phyloP scores from a whole-genome alignment of 805 yeast genomes.

The Kluyveromyces nonfermentans region DNA sequence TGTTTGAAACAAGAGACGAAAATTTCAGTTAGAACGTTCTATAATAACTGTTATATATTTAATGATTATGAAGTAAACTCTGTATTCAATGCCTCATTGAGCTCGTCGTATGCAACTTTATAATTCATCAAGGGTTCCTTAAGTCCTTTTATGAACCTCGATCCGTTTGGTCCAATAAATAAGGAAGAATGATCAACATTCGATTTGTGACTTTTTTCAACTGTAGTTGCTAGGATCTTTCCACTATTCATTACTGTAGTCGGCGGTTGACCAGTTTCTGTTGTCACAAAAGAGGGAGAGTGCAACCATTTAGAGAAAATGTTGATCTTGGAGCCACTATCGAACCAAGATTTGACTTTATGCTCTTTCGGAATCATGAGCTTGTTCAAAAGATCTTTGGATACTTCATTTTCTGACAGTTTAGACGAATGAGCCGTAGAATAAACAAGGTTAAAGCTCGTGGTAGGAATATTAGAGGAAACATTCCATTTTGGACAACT shows the following conservation, averaged over 20 bases:
- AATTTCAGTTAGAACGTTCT: conserved; percentile 9
- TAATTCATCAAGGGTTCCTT: conserved; percentile 13
- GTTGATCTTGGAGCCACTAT: background rate
- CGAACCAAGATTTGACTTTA: conserved; percentile 3
- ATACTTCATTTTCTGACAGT: background rate
- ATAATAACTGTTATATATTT: background rate
- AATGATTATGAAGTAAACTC: conserved; percentile 14
- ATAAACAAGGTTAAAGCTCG: background rate
- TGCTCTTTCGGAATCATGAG: conserved; percentile 1
- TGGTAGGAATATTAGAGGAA: background rate
- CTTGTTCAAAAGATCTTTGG: conserved; percentile 5
- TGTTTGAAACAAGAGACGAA: conserved; percentile 14
- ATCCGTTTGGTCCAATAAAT: conserved; percentile 7
- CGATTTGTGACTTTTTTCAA: conserved; percentile 1
- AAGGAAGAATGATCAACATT: conserved; percentile 1
- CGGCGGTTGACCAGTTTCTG: conserved; percentile 5
- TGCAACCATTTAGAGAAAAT: conserved; percentile 4
- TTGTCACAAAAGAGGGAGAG: conserved; percentile 6
- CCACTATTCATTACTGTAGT: background rate
- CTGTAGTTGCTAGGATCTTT: background rate
- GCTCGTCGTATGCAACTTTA: conserved; percentile 17
- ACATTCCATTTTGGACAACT: background rate
- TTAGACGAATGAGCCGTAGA: background rate
- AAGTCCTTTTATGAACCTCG: conserved; percentile 6
- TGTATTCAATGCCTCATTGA: conserved; percentile 24